A percentile compares a stretch with the other conserved stretches of the same genome.
phyloP scores from a whole-genome alignment of 441 rosid genomes.

The Omphalea diandra region DNA sequence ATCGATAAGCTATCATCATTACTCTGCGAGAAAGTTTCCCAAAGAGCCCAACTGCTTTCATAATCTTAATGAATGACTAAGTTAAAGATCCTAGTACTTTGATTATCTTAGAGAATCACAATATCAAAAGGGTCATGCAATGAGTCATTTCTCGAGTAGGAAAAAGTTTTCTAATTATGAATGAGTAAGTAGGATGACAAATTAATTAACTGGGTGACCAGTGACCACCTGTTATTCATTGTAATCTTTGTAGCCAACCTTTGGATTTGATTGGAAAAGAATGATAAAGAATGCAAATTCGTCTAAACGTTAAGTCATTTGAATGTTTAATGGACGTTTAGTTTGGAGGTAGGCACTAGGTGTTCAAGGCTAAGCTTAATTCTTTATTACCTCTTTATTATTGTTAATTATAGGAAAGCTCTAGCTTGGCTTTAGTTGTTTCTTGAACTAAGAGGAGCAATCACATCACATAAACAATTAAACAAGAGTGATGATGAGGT shows the following conservation, averaged over 20 bases:
- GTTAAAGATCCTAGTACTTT: conserved; percentile 9
- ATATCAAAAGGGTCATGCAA: conserved; percentile 4
- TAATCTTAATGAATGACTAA: background rate
- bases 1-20: conserved; percentile 1
- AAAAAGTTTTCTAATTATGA: conserved; percentile 7
- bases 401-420: background rate
- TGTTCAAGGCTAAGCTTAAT: too few species aligned
- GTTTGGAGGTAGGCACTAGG: background rate
- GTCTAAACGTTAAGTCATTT: background rate
- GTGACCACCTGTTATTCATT: background rate
- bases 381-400: background rate
- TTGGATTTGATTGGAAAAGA: conserved; percentile 4
- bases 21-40: background rate
- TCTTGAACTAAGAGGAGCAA: background rate
- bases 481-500: background rate
- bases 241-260: background rate
- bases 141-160: background rate
- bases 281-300: conserved; percentile 12
- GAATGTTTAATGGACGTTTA: too few species aligned
- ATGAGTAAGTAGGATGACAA: background rate
- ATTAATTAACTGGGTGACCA: background rate
- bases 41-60: background rate
- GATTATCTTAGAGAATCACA: background rate
- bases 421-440: background rate
- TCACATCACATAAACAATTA: conserved; percentile 8